Conservation (phyloP, 1,284 basidiomycete genomes). For the Malassezia furfur region DNA sequence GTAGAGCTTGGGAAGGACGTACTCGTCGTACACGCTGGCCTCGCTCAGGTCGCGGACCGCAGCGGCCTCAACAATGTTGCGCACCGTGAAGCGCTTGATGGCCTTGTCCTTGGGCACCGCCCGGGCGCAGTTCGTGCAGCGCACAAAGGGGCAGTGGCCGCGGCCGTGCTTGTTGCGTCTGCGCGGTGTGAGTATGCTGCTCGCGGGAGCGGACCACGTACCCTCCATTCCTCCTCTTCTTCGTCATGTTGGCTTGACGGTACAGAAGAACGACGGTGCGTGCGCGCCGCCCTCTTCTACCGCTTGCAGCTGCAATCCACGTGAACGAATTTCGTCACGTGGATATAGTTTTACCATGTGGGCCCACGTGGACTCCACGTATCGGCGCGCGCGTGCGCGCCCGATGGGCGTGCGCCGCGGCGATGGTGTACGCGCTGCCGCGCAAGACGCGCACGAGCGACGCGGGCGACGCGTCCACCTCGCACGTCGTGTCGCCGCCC, state of each 20-base stretch:
- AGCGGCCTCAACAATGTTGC: constrained; percentile 99
- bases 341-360: constrained; percentile 12
- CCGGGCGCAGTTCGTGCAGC: constrained; percentile 92
- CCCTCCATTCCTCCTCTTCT: constrained; percentile 87
- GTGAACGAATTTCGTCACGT: constrained; percentile 11
- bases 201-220: constrained; percentile 19
- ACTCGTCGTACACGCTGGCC: constrained; percentile 89
- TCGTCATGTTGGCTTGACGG: constrained; percentile 57
- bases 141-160: constrained; percentile 84
- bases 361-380: neutral
- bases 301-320: constrained; percentile 3
- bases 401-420: neutral
- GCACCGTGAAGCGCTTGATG: constrained; percentile 97
- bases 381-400: neutral
- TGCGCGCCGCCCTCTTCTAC: neutral
- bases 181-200: constrained; percentile 47
- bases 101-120: constrained; percentile 67
- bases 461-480: neutral
- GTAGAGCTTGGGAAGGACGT: constrained; percentile 94
- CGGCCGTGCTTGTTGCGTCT: constrained; percentile 64
- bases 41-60: constrained; percentile 96
- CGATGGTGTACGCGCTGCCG: constrained; percentile 19
- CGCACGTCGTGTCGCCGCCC: neutral
- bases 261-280: constrained; percentile 5
- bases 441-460: constrained; percentile 15